These are phyloP conservation scores for Hypsizygus marmoreus DNA, from an alignment of 768 basidiomycete species.

Conservation along the genomic window DNA sequence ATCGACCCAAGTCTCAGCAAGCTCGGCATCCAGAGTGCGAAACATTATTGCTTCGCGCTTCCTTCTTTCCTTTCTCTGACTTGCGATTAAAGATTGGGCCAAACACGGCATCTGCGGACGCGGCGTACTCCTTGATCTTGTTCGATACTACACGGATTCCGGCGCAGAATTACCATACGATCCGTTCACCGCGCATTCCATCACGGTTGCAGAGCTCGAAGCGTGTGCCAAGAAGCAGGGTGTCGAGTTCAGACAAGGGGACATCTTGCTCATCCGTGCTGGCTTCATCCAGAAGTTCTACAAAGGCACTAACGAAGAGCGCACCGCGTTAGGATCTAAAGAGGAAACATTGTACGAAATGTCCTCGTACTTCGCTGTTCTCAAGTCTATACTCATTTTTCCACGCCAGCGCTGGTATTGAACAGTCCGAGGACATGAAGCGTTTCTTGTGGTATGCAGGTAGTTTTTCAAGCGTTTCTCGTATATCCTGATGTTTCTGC, in stretches of 20 bases:
- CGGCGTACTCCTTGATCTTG: constrained; percentile 68
- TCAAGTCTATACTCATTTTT: not conserved
- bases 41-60: constrained; percentile 29
- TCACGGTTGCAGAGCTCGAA: constrained; percentile 53
- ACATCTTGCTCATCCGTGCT: constrained; percentile 59
- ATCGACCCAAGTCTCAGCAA: constrained; percentile 48
- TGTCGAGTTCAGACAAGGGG: constrained; percentile 56
- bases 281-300: constrained; percentile 65
- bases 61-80: not conserved
- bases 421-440: constrained; percentile 68
- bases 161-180: constrained; percentile 52
- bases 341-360: constrained; percentile 54
- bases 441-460: constrained; percentile 57
- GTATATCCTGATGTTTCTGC: too few relatives aligned
- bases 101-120: constrained; percentile 70
- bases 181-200: constrained; percentile 56
- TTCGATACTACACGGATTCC: constrained; percentile 47
- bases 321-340: constrained; percentile 39
- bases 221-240: constrained; percentile 60
- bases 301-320: constrained; percentile 38
- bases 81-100: constrained; percentile 56
- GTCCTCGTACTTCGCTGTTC: not conserved
- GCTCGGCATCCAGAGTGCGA: constrained; percentile 62
- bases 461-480: not conserved
- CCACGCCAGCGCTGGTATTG: constrained; percentile 56